A percentile compares a stretch with the other conserved stretches of the same genome.
Evolutionary conservation across 257 asterid genomes (phyloP).

Genomic region (Nicotiana noctiflora): DNA sequence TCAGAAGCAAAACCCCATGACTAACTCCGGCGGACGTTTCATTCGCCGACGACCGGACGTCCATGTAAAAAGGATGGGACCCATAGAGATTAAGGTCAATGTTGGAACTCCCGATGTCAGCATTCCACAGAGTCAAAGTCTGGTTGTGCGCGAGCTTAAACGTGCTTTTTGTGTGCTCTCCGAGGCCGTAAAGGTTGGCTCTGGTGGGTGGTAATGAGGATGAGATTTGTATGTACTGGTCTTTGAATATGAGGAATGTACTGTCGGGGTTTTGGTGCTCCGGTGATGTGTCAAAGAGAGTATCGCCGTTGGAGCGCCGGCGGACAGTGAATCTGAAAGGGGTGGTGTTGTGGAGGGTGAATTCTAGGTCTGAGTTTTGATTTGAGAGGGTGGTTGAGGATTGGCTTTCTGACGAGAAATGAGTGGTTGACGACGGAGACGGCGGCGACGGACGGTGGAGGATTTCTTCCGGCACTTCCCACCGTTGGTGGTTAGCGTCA

Average conservation of each 20-base stretch:
- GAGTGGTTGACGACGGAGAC: neutral
- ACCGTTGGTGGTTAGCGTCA: slow-evolving; percentile 26
- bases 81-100: slow-evolving; percentile 68
- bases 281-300: slow-evolving; percentile 32
- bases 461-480: slow-evolving; percentile 38
- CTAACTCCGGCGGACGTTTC: slow-evolving; percentile 28
- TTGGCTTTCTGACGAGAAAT: neutral
- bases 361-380: slow-evolving; percentile 24
- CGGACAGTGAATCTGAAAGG: slow-evolving; percentile 32
- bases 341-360: slow-evolving; percentile 30
- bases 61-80: slow-evolving; percentile 81
- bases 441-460: slow-evolving; percentile 22
- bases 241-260: slow-evolving; percentile 40
- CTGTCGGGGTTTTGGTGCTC: neutral
- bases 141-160: slow-evolving; percentile 49
- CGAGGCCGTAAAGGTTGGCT: slow-evolving; percentile 66
- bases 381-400: neutral
- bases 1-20: slow-evolving; percentile 74
- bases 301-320: slow-evolving; percentile 32
- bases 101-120: slow-evolving; percentile 52
- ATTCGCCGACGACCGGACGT: slow-evolving; percentile 49
- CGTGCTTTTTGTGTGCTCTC: slow-evolving; percentile 74
- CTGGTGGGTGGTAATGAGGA: slow-evolving; percentile 44
- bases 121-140: slow-evolving; percentile 75
- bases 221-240: slow-evolving; percentile 79